A percentile compares a stretch with the other conserved stretches of the same genome.
These are phyloP conservation scores for Quercus dentata DNA, from an alignment of 306 rosid genomes.

Conservation along the genomic window DNA sequence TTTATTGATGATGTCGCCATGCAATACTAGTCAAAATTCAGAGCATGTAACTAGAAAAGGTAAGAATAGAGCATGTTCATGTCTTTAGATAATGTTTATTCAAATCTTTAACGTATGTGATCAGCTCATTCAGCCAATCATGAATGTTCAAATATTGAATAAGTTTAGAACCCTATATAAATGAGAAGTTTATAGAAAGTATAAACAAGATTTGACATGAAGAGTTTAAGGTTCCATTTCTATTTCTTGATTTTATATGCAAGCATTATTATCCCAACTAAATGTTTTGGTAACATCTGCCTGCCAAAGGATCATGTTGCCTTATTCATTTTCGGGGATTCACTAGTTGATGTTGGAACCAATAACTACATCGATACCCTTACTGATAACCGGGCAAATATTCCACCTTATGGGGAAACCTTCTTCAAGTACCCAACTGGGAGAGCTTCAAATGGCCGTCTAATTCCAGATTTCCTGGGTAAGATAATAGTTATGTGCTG, in stretches of 20 bases:
- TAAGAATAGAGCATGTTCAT: no score
- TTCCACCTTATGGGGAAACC: background rate
- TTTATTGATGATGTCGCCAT: no score
- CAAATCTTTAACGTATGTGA: no score
- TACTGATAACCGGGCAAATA: background rate
- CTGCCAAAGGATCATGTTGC: conserved; percentile 9
- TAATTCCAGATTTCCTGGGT: conserved; percentile 48
- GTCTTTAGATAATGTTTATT: no score
- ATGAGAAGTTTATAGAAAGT: no score
- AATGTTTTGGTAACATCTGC: background rate
- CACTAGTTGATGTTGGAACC: conserved; percentile 33
- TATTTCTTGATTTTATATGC: no score
- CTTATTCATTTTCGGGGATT: conserved; percentile 38
- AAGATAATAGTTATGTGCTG: background rate
- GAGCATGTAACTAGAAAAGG: no score
- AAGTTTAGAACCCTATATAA: no score
- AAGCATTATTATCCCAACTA: no score
- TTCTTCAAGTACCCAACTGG: background rate
- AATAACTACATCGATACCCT: background rate
- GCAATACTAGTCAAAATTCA: no score
- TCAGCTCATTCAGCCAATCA: no score
- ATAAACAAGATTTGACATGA: background rate
- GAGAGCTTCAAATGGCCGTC: background rate
- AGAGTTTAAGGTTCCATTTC: background rate
- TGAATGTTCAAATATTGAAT: no score